Evolutionary conservation across 1,284 basidiomycete species (phyloP).

Genomic region (Ustilago curta): DNA sequence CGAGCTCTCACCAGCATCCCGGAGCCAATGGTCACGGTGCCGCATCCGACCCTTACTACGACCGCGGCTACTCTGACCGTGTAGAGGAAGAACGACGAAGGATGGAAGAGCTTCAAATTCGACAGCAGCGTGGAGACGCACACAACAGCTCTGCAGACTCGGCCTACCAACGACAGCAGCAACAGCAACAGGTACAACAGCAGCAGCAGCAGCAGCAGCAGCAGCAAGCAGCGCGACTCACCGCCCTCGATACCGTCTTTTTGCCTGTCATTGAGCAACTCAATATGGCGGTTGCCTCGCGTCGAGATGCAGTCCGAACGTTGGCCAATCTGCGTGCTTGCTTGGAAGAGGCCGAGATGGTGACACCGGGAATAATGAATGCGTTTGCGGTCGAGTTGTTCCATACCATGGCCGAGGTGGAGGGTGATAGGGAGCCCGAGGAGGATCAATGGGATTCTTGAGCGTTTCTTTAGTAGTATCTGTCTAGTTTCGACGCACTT

Average conservation of each 20-base stretch:
- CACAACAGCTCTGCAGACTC: slow-evolving; percentile 7
- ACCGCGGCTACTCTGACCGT: slow-evolving; percentile 18
- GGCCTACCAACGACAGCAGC: slow-evolving; percentile 7
- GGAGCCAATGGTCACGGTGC: slow-evolving; percentile 24
- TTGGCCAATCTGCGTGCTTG: slow-evolving; percentile 49
- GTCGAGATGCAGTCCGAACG: slow-evolving; percentile 55
- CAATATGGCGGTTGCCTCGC: slow-evolving; percentile 54
- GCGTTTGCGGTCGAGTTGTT: slow-evolving; percentile 65
- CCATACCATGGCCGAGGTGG: slow-evolving; percentile 60
- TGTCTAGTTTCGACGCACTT: not conserved
- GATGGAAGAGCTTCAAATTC: slow-evolving; percentile 49
- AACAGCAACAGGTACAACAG: slow-evolving; percentile 24
- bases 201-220: slow-evolving; percentile 24
- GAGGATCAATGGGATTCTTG: slow-evolving; percentile 48
- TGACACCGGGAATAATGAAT: slow-evolving; percentile 64
- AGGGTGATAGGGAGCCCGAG: slow-evolving; percentile 47
- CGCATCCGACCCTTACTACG: slow-evolving; percentile 30
- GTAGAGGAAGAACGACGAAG: slow-evolving; percentile 50
- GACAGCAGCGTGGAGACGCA: slow-evolving; percentile 8
- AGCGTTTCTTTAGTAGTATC: not conserved
- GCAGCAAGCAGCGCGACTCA: slow-evolving; percentile 39
- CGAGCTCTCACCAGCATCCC: slow-evolving; percentile 11
- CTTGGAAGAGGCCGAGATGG: slow-evolving; percentile 55
- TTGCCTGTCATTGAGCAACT: slow-evolving; percentile 63
- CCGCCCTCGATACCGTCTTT: slow-evolving; percentile 60